A percentile compares a stretch with the other conserved stretches of the same genome.
Evolutionary conservation across 306 rosid genomes (phyloP).

Genomic region (Rosa rugosa): DNA sequence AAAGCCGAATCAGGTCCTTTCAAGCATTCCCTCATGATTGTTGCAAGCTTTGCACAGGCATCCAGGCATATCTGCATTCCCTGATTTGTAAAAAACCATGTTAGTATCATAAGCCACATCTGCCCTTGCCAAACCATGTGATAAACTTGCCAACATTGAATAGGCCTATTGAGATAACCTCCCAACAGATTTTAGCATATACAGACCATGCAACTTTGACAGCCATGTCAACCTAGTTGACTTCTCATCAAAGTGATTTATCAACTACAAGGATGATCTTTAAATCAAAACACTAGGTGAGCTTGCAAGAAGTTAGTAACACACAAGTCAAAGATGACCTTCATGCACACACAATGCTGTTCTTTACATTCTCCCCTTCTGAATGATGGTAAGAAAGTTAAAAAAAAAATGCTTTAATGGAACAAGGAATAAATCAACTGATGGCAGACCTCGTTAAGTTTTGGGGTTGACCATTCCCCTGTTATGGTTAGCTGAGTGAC

Average conservation of each 20-base stretch:
- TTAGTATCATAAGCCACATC: not conserved
- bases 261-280: not conserved
- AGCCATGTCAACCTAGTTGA: not conserved
- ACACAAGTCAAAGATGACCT: not conserved
- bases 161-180: not conserved
- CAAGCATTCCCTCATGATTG: slow-evolving; percentile 78
- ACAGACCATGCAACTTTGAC: not conserved
- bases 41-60: slow-evolving; percentile 81
- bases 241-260: not conserved
- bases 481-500: slow-evolving; percentile 88
- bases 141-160: not conserved
- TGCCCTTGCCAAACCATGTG: not conserved
- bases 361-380: not conserved
- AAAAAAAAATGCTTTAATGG: not conserved
- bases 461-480: slow-evolving; percentile 89
- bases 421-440: not conserved
- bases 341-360: not conserved
- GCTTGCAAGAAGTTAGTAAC: not conserved
- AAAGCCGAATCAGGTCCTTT: slow-evolving; percentile 58
- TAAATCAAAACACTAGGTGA: not conserved
- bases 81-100: slow-evolving; percentile 39
- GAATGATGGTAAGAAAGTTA: not conserved
- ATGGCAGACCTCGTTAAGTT: slow-evolving; percentile 45
- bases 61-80: slow-evolving; percentile 90
- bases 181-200: not conserved